Evolutionary conservation across 495 filamentous ascomycete species (phyloP).

Genomic region (Neurospora sp.): DNA sequence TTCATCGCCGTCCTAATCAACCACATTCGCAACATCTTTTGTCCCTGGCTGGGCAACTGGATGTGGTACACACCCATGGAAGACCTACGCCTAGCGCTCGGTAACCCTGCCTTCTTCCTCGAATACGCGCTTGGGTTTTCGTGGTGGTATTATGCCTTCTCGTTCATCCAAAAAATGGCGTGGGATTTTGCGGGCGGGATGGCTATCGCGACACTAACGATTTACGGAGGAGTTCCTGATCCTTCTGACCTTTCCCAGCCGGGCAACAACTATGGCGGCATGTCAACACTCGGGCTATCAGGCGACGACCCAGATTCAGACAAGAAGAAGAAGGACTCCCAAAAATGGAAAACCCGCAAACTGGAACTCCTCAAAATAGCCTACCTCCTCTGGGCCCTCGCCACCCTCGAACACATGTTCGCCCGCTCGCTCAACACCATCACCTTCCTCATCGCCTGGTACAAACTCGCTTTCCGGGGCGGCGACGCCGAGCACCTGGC

Average conservation of each 20-base stretch:
- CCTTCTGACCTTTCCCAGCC: no score
- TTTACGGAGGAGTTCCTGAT: fast-evolving
- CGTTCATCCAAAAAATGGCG: neutral
- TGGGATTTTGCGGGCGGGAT: neutral
- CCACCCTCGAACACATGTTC: slow-evolving; percentile 13
- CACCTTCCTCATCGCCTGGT: slow-evolving; percentile 10
- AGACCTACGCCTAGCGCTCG: slow-evolving; percentile 11
- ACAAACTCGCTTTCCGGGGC: slow-evolving; percentile 3
- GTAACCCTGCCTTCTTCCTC: slow-evolving; percentile 17
- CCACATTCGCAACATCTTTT: slow-evolving; percentile 14
- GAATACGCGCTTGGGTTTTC: slow-evolving; percentile 1
- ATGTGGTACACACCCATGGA: slow-evolving; percentile 14
- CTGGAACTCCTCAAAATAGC: neutral
- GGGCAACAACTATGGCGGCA: no score
- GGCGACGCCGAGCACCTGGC: slow-evolving; percentile 5
- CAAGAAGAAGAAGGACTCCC: neutral
- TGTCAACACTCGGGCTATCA: no score
- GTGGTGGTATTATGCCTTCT: neutral
- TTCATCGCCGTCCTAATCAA: slow-evolving; percentile 10
- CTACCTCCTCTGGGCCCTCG: slow-evolving; percentile 12
- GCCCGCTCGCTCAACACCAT: slow-evolving; percentile 3
- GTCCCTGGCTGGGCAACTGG: slow-evolving; percentile 7
- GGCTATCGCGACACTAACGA: neutral
- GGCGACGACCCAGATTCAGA: no score
- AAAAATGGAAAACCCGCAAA: neutral